Base-by-base conservation (phyloP, 768 basidiomycete species). In the Suillus fuscotomentosus region DNA sequence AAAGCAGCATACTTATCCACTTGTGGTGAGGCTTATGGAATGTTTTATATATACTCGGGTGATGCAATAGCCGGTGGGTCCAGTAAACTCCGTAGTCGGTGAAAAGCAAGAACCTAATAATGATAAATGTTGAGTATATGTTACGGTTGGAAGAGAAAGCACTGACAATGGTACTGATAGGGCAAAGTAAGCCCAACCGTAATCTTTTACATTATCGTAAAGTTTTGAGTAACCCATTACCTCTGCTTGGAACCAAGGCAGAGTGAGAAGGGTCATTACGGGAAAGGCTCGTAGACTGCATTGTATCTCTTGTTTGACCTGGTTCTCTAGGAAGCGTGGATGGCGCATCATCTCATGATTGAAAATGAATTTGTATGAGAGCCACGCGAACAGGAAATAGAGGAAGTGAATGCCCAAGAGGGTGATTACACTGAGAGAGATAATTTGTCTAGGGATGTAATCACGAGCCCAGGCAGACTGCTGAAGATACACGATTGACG, bases 11-110 rank as follows among this genome's bases (percentile, higher is more conserved):
- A 97, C 95, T 87, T 67, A 99, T 82, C 97, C 97, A 99, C 78
- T 93, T 96, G 84, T 99, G 97, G 75, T 99, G 97, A 1, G 97
- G 95, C 77, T 99, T 99, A 78, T 99, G 97, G 54, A 99, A 70
- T 63, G 83, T 79, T 75, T 97, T 99, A 83, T 99, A 99, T 64
- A 97, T 69, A 45, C 82, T 62, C 2, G 97, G 97, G 64, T 90
- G 80, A 73, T 99, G 97, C 62, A 97, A 81, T 78, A 84, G 83
- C 31, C 97, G 88, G 73, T 99, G 97, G n/a, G 97, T 82, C 95
- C 96, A 98, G 75, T 99, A 99, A 67, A 99, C 93, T 70, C 84
- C 81, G 70, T 94, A 92, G 77, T 99, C 97, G 20, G 97, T 99
- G 76, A 94, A 92, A 22, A 91, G 67, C 65, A 96, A 73, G 83